phyloP scores from a whole-genome alignment of 2,329 filamentous ascomycete genomes.

The Bretziella fagacearum region DNA sequence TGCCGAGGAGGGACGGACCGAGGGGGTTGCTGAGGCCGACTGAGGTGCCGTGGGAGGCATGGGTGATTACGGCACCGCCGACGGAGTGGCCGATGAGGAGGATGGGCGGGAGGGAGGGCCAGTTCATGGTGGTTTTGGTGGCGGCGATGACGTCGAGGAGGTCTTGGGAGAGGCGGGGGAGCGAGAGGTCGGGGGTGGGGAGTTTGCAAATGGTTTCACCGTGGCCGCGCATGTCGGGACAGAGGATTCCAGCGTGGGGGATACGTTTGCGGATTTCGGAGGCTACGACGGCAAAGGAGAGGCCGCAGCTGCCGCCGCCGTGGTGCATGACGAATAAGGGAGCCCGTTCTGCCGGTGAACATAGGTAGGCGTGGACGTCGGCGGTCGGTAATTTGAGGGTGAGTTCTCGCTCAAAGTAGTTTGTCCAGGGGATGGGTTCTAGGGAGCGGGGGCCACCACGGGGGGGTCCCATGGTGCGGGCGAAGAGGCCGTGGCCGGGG shows the following conservation, averaged over 20 bases:
- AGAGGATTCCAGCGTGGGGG: slow-evolving; percentile 67
- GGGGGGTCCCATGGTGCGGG: slow-evolving; percentile 42
- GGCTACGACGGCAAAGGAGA: slow-evolving; percentile 75
- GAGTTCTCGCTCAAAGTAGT: slow-evolving; percentile 80
- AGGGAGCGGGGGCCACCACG: slow-evolving; percentile 28
- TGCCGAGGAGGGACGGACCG: slow-evolving; percentile 62
- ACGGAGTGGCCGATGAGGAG: slow-evolving; percentile 83
- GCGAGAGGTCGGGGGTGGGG: slow-evolving; percentile 41
- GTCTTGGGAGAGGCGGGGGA: slow-evolving; percentile 58
- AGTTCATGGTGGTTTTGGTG: slow-evolving; percentile 51
- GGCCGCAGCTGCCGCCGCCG: slow-evolving; percentile 79
- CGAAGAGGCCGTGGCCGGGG: slow-evolving; percentile 54
- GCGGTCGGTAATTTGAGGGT: slow-evolving; percentile 40
- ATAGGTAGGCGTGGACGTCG: slow-evolving; percentile 68
- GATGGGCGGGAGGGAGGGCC: slow-evolving; percentile 55
- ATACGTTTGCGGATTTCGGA: slow-evolving; percentile 60
- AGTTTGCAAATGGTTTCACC: slow-evolving; percentile 43
- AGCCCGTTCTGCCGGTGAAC: slow-evolving; percentile 54
- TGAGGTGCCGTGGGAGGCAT: slow-evolving; percentile 44
- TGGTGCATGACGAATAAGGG: slow-evolving; percentile 90
- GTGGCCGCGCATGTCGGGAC: slow-evolving; percentile 73
- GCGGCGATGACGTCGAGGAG: slow-evolving; percentile 51
- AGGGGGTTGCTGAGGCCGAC: slow-evolving; percentile 67
- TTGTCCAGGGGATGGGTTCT: slow-evolving; percentile 64
- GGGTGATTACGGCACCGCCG: slow-evolving; percentile 77